A percentile compares a stretch with the other conserved stretches of the same genome.
Evolutionary conservation across 768 basidiomycete species (phyloP).

Genomic region (Lentinula sp.): DNA sequence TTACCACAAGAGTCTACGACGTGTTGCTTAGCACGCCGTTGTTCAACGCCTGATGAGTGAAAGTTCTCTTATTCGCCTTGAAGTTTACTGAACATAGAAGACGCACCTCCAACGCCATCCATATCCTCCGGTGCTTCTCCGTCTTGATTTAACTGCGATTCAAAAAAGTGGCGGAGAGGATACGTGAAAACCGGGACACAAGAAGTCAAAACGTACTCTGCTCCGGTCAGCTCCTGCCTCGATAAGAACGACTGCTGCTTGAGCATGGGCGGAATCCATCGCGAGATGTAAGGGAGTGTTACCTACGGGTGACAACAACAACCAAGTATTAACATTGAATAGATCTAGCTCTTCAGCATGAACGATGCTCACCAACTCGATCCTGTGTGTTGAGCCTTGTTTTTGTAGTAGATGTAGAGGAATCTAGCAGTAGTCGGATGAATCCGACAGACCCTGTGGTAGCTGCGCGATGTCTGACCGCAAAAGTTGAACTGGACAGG

Average conservation of each 20-base stretch:
- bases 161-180: neutral
- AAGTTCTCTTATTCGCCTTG: neutral
- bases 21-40: slow-evolving; percentile 72
- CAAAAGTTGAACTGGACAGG: slow-evolving; percentile 14
- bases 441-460: slow-evolving; percentile 93
- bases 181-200: slow-evolving; percentile 4
- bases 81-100: neutral
- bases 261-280: slow-evolving; percentile 93
- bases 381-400: slow-evolving; percentile 83
- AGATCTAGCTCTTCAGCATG: no score
- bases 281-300: slow-evolving; percentile 97
- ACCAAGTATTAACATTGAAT: neutral
- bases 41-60: slow-evolving; percentile 50
- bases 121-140: slow-evolving; percentile 83
- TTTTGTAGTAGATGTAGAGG: slow-evolving; percentile 70
- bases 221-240: slow-evolving; percentile 93
- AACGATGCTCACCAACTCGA: slow-evolving; percentile 51
- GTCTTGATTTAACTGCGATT: slow-evolving; percentile 70
- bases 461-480: slow-evolving; percentile 82
- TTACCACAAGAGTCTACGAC: slow-evolving; percentile 70
- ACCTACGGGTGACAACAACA: slow-evolving; percentile 37
- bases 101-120: slow-evolving; percentile 71
- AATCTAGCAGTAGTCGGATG: slow-evolving; percentile 77
- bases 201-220: slow-evolving; percentile 41
- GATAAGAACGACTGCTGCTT: slow-evolving; percentile 85